These are phyloP conservation scores for Alternaria ventricosa DNA, from an alignment of 2,329 filamentous ascomycete species.

Conservation along the genomic window DNA sequence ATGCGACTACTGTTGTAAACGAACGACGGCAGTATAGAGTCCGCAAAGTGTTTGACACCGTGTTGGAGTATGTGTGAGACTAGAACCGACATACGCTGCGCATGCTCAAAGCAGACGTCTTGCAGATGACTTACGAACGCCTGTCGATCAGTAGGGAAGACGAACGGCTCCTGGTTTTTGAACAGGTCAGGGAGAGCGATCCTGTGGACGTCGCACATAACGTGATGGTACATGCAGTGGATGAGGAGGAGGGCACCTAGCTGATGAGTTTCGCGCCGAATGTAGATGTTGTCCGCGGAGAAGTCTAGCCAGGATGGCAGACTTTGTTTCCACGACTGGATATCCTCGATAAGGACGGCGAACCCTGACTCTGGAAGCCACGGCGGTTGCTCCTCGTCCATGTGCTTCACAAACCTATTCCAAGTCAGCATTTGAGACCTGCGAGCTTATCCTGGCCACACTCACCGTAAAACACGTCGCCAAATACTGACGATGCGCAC, in stretches of 20 bases:
- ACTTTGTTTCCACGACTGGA: conserved; percentile 37
- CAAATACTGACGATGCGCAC: conserved; percentile 43
- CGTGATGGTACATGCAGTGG: conserved; percentile 46
- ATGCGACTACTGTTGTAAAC: conserved; percentile 45
- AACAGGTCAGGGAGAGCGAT: conserved; percentile 41
- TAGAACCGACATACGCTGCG: conserved; percentile 37
- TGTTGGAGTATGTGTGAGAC: conserved; percentile 39
- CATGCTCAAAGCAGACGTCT: conserved; percentile 40
- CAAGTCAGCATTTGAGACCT: neutral
- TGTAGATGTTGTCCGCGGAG: conserved; percentile 44
- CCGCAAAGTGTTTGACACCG: conserved; percentile 42
- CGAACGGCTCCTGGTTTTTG: conserved; percentile 39
- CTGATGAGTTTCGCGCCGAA: conserved; percentile 42
- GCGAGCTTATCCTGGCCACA: neutral
- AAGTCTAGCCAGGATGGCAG: conserved; percentile 42
- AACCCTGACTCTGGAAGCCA: conserved; percentile 40
- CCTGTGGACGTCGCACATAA: conserved; percentile 41
- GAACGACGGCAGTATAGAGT: conserved; percentile 41
- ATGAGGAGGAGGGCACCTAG: conserved; percentile 41
- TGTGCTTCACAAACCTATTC: conserved; percentile 37
- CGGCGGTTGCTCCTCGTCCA: conserved; percentile 40
- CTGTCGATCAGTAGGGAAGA: conserved; percentile 34
- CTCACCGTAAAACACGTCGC: conserved; percentile 39
- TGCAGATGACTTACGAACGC: conserved; percentile 35
- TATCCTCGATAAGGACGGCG: conserved; percentile 30